A percentile compares a stretch with the other conserved stretches of the same genome.
Evolutionary conservation across 495 filamentous ascomycete genomes (phyloP).

Genomic region (Xylaria longipes): DNA sequence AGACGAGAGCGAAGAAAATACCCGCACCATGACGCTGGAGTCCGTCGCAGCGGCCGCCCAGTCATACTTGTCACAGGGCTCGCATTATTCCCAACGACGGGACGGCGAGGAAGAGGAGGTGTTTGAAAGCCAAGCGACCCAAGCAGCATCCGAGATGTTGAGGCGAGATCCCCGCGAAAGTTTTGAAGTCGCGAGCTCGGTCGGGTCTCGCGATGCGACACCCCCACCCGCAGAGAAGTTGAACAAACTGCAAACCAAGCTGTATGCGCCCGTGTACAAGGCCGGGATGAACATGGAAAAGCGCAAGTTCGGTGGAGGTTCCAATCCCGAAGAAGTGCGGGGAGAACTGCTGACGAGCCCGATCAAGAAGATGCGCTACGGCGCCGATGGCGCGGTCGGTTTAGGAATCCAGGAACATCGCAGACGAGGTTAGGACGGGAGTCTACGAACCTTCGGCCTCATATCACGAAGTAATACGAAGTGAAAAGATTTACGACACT

Average conservation of each 20-base stretch:
- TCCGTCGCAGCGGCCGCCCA: constrained; percentile 58
- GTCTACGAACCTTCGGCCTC: neutral
- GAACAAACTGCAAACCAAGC: constrained; percentile 65
- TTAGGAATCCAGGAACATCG: constrained; percentile 65
- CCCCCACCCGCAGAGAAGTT: constrained; percentile 50
- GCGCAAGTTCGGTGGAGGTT: constrained; percentile 62
- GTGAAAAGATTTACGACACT: constrained; percentile 25
- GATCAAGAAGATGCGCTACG: constrained; percentile 66
- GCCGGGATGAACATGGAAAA: constrained; percentile 56
- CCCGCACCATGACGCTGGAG: constrained; percentile 57
- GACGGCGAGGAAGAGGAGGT: constrained; percentile 48
- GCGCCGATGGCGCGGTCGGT: constrained; percentile 58
- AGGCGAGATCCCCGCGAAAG: constrained; percentile 58
- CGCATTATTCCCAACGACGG: constrained; percentile 38
- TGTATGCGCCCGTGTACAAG: constrained; percentile 73
- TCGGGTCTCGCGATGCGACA: constrained; percentile 50
- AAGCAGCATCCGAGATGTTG: constrained; percentile 62
- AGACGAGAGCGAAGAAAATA: constrained; percentile 67
- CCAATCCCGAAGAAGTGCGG: constrained; percentile 40
- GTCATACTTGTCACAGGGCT: constrained; percentile 48
- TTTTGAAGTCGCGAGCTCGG: constrained; percentile 54
- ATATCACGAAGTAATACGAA: constrained; percentile 20
- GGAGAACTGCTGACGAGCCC: constrained; percentile 47
- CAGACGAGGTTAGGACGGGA: constrained; percentile 16
- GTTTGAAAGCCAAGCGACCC: constrained; percentile 58